Percentiles rank a stretch among this genome's conserved stretches.
phyloP scores from a whole-genome alignment of 164 flowering plant species.

The Macadamia integrifolia region DNA sequence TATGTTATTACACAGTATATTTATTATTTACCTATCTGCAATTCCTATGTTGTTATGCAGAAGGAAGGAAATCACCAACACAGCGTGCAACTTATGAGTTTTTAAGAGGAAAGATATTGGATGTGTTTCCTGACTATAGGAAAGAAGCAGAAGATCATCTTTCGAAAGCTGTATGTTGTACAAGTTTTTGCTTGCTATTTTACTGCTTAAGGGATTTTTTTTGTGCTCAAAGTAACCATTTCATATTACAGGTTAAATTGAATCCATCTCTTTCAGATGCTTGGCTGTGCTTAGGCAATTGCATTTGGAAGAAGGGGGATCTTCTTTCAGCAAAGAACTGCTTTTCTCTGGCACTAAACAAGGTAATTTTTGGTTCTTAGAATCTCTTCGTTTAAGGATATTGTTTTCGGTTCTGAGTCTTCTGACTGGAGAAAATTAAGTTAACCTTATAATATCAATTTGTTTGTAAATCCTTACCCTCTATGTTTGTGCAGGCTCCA shows the following conservation, averaged over 20 bases:
- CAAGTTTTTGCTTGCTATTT: slow-evolving; percentile 6
- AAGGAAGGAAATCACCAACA: slow-evolving; percentile 45
- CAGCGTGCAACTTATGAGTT: slow-evolving; percentile 72
- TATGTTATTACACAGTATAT: not conserved
- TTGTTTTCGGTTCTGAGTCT: not conserved
- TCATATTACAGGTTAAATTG: slow-evolving; percentile 71
- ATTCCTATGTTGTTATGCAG: slow-evolving; percentile 28
- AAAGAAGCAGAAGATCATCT: slow-evolving; percentile 97
- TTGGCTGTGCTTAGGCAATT: slow-evolving; percentile 82
- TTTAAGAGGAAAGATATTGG: slow-evolving; percentile 79
- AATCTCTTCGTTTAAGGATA: not conserved
- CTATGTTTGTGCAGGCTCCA: slow-evolving; percentile 47
- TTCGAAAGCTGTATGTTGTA: slow-evolving; percentile 75
- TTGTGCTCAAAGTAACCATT: slow-evolving; percentile 14
- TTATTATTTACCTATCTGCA: not conserved
- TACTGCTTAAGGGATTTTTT: slow-evolving; percentile 1
- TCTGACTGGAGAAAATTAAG: not conserved
- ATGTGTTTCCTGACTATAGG: slow-evolving; percentile 65
- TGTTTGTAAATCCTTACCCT: slow-evolving; percentile 7
- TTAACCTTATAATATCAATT: not conserved
- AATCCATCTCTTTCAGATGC: slow-evolving; percentile 94
- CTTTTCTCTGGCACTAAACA: slow-evolving; percentile 58
- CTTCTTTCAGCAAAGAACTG: slow-evolving; percentile 70
- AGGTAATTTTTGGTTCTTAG: slow-evolving; percentile 34
- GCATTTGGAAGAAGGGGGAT: slow-evolving; percentile 96